phyloP scores from a whole-genome alignment of 2,329 filamentous ascomycete species.

The Westerdykella aurantiaca region DNA sequence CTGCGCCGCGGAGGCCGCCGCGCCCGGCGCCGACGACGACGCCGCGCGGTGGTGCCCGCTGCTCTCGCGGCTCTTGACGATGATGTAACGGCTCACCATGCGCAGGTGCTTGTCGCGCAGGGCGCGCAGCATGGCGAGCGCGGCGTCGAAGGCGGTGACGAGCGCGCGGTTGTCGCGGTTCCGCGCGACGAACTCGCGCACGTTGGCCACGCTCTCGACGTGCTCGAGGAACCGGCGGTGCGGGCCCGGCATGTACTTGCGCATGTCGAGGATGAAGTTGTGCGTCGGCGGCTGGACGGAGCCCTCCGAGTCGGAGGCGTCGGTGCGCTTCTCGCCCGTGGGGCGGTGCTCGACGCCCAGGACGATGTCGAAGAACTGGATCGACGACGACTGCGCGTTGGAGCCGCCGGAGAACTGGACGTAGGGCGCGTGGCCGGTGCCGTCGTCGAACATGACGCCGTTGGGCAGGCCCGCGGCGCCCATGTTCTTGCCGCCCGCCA shows the following conservation, averaged over 20 bases:
- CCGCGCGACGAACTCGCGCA: constrained; percentile 71
- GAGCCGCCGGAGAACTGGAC: constrained; percentile 88
- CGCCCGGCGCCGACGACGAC: constrained; percentile 10
- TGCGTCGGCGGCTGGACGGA: constrained; percentile 50
- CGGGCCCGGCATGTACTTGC: constrained; percentile 89
- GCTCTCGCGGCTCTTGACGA: constrained; percentile 75
- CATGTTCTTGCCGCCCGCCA: constrained; percentile 98
- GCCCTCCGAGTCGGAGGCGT: constrained; percentile 35
- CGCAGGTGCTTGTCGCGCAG: constrained; percentile 94
- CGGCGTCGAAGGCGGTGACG: constrained; percentile 81
- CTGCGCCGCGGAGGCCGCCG: constrained; percentile 8
- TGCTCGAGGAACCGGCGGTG: constrained; percentile 86
- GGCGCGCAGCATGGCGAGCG: constrained; percentile 68
- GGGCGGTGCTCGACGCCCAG: constrained; percentile 86
- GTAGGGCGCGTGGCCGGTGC: constrained; percentile 61
- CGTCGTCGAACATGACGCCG: constrained; percentile 83
- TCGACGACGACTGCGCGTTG: constrained; percentile 93
- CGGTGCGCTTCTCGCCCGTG: constrained; percentile 63
- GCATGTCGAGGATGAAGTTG: constrained; percentile 97
- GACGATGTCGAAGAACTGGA: constrained; percentile 94
- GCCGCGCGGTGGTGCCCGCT: constrained; percentile 48
- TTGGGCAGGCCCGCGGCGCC: constrained; percentile 81
- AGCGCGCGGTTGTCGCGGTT: constrained; percentile 59
- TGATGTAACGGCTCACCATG: constrained; percentile 93
- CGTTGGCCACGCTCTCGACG: constrained; percentile 73